Evolutionary conservation across 257 asterid genomes (phyloP), one percentile per base, ranked within the genome.

Genomic region (Scutellaria barbata): DNA sequence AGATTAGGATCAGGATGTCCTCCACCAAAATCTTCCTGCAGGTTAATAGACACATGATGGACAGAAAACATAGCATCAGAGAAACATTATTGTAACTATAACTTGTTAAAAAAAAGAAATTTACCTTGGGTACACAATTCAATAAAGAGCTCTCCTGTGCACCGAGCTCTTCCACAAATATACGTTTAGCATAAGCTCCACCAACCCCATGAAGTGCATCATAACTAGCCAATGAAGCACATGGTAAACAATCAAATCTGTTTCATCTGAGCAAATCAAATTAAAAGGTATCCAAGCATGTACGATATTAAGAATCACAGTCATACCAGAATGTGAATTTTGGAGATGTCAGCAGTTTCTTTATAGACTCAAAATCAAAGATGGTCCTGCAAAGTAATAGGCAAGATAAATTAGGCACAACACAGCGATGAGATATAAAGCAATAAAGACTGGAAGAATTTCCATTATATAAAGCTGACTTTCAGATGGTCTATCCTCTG

Each of bases 1-100:
- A 94, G 92, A 77, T 94, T 94, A 57, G 99, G 99, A 89, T 94
- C 99, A 4, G 99, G 99, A 81, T 94, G 99, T 18, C 99, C 98
- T 78, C 99, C 98, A 74, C 99, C 98, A 80, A 94, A 94, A 80
- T 94, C 99, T 78, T 94, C 99, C 99, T 94, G 87, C 68, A 83
- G 68, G 71, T 68, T 68, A 68, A 68, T 43, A 71, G 33, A 77
- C 45, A 51, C 46, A 62, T 8, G 56, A 56, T 43, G 62, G 14
- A 41, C 5, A 67, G 59, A 10, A 33, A 25, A 16, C 14, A 16
- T 41, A 50, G 48, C 8, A 58, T 42, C 64, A 69, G 65, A 58
- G 53, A 71, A 68, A 50, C 50, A 70, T 7, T 63, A 37, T 8
- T 46, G 59, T 17, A 71, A 46, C 50, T 66, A 51, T 10, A 50